Percentiles rank a stretch among this genome's conserved stretches.
These are phyloP conservation scores for Nakazawaea ernobii DNA, from an alignment of 805 yeast genomes.

Conservation along the genomic window DNA sequence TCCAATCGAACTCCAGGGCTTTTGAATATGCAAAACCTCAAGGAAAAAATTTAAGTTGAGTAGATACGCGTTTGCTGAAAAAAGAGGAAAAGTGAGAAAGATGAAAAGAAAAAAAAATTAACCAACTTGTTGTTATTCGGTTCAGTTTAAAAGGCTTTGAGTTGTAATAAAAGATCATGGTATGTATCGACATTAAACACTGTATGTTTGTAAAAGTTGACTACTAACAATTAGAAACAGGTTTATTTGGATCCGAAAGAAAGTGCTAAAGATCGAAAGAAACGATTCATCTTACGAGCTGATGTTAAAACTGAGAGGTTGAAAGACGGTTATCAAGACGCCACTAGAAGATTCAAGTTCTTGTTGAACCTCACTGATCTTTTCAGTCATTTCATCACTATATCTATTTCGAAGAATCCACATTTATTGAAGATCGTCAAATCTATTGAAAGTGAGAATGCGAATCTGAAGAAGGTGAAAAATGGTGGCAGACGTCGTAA, in stretches of 20 bases:
- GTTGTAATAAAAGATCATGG: neutral
- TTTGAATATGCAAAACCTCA: too few species aligned
- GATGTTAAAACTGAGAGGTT: slow-evolving; percentile 56
- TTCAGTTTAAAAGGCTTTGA: too few species aligned
- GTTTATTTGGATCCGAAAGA: slow-evolving; percentile 13
- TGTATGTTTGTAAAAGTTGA: too few species aligned
- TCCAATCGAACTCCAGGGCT: too few species aligned
- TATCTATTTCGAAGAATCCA: slow-evolving; percentile 74
- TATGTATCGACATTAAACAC: neutral
- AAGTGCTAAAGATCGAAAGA: slow-evolving; percentile 34
- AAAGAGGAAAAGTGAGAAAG: neutral
- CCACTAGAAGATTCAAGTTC: slow-evolving; percentile 75
- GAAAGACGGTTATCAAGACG: slow-evolving; percentile 50
- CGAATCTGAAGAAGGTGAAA: slow-evolving; percentile 16
- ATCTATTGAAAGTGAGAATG: slow-evolving; percentile 43
- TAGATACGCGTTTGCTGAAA: neutral
- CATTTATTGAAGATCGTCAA: slow-evolving; percentile 56
- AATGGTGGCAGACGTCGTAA: slow-evolving; percentile 59
- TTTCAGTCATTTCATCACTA: slow-evolving; percentile 82
- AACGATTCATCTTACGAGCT: slow-evolving; percentile 40
- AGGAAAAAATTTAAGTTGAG: too few species aligned
- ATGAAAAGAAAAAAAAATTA: too few species aligned
- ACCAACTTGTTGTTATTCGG: too few species aligned
- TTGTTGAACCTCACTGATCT: slow-evolving; percentile 77
- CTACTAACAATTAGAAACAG: neutral